Conservation (phyloP, 2,329 filamentous ascomycete species). For the Cladosporium velox region DNA sequence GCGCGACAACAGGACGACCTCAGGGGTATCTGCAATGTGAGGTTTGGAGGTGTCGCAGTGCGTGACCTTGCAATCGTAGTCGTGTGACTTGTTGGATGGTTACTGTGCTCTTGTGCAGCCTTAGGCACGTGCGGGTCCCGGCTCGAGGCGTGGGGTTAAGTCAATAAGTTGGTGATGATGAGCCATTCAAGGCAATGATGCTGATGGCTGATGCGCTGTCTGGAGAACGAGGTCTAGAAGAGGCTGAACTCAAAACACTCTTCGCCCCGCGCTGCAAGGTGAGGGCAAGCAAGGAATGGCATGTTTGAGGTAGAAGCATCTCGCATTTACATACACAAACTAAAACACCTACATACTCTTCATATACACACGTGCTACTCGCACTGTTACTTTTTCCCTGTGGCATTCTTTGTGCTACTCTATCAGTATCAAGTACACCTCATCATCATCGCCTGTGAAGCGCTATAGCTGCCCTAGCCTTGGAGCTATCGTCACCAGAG, state of each 20-base stretch:
- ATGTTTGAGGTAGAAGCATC: not conserved
- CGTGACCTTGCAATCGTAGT: not conserved
- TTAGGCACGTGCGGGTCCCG: not conserved
- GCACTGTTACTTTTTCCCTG: not conserved
- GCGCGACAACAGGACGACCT: not conserved
- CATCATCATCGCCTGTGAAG: not conserved
- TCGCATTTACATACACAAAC: not conserved
- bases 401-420: not conserved
- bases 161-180: not conserved
- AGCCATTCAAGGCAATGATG: not conserved
- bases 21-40: not conserved
- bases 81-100: not conserved
- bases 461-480: not conserved
- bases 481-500: slow-evolving; percentile 1
- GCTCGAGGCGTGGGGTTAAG: not conserved
- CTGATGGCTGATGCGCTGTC: not conserved
- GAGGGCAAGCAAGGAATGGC: slow-evolving; percentile 10
- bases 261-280: slow-evolving; percentile 1
- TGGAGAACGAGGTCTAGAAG: slow-evolving; percentile 6
- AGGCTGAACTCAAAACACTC: slow-evolving; percentile 11
- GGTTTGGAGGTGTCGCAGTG: not conserved
- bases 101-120: not conserved
- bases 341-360: not conserved
- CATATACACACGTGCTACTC: not conserved
- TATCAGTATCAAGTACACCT: not conserved